Percentiles rank a stretch among this genome's conserved stretches.
Conservation (phyloP, 805 yeast genomes). For the Cyberlindnera euphorbiae region DNA sequence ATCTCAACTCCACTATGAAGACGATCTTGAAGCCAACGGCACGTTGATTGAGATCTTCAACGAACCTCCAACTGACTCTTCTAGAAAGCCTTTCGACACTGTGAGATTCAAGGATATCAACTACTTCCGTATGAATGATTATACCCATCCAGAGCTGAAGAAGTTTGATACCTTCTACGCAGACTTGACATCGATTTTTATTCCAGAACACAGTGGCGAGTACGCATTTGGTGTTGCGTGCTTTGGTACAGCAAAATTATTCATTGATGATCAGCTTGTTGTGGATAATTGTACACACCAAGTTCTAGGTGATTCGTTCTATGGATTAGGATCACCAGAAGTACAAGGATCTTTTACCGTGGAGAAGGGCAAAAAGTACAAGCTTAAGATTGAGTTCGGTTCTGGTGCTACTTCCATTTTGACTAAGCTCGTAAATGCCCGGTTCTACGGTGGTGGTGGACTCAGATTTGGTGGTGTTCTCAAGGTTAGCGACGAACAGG, state of each 20-base stretch:
- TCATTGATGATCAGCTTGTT: constrained; percentile 43
- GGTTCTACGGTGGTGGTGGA: constrained; percentile 34
- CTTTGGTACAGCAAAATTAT: constrained; percentile 51
- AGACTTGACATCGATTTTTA: constrained; percentile 38
- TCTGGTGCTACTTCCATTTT: constrained; percentile 35
- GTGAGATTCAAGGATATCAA: constrained; percentile 17
- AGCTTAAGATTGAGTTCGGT: constrained; percentile 44
- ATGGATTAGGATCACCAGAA: constrained; percentile 50
- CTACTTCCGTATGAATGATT: constrained; percentile 23
- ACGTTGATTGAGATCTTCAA: constrained; percentile 21
- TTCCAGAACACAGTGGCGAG: constrained; percentile 40
- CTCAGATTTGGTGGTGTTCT: constrained; percentile 28
- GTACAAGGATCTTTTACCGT: constrained; percentile 32
- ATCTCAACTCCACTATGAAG: constrained; percentile 11
- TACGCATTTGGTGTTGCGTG: constrained; percentile 50
- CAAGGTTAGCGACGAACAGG: constrained; percentile 24
- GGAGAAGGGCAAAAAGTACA: constrained; percentile 39
- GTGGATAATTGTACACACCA: constrained; percentile 53
- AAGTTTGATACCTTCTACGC: constrained; percentile 34
- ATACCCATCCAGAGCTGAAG: constrained; percentile 21
- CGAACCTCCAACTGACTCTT: constrained; percentile 14
- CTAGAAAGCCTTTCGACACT: constrained; percentile 28
- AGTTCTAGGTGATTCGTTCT: constrained; percentile 44
- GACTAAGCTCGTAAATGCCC: constrained; percentile 13
- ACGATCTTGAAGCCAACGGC: constrained; percentile 18